Evolutionary conservation across 495 filamentous ascomycete genomes (phyloP).

Genomic region (Lepraria neglecta): DNA sequence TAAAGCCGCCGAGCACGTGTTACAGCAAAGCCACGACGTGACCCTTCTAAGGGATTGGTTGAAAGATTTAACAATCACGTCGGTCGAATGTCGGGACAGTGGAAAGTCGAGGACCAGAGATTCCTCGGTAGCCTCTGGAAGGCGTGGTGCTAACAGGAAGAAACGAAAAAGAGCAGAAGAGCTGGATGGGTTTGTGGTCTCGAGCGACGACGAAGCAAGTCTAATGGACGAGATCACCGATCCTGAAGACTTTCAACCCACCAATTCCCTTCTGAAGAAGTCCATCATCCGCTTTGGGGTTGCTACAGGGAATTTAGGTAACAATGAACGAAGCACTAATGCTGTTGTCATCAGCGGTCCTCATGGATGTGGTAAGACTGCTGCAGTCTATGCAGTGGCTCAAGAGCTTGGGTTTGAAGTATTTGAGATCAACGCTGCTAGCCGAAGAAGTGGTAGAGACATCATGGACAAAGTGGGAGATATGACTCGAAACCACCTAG

Average conservation of each 20-base stretch:
- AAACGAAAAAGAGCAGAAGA: conserved; percentile 61
- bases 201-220: conserved; percentile 71
- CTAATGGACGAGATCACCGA: conserved; percentile 70
- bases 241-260: conserved; percentile 46
- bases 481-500: conserved; percentile 93
- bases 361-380: conserved; percentile 86
- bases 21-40: conserved; percentile 69
- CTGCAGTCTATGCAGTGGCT: conserved; percentile 87
- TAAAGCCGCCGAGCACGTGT: conserved; percentile 56
- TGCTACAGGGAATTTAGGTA: conserved; percentile 32
- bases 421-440: conserved; percentile 87
- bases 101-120: conserved; percentile 36
- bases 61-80: conserved; percentile 60
- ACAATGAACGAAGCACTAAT: conserved; percentile 45
- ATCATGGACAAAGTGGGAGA: conserved; percentile 88
- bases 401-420: conserved; percentile 92
- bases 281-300: conserved; percentile 60
- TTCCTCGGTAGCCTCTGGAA: conserved; percentile 39
- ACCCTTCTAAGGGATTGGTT: conserved; percentile 78
- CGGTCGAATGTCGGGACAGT: conserved; percentile 58
- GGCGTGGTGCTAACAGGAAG: conserved; percentile 49
- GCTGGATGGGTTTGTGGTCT: conserved; percentile 79
- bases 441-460: conserved; percentile 79
- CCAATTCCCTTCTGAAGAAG: conserved; percentile 41
- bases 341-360: conserved; percentile 84